These are phyloP conservation scores for Lathyrus tuberosus DNA, from an alignment of 306 rosid genomes.

Conservation along the genomic window DNA sequence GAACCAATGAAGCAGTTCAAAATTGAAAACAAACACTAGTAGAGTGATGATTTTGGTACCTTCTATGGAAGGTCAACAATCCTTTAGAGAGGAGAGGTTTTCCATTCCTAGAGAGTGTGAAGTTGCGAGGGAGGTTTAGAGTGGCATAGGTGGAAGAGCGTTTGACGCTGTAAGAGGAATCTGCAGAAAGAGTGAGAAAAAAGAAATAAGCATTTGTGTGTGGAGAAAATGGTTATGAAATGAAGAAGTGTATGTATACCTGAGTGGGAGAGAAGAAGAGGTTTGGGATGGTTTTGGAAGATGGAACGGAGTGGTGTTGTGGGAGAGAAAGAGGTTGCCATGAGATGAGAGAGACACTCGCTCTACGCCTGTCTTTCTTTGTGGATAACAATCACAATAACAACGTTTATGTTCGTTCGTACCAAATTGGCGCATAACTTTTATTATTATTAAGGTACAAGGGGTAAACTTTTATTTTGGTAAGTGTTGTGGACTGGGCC, in stretches of 20 bases:
- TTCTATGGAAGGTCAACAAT: conserved; percentile 35
- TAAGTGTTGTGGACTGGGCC: too few species aligned
- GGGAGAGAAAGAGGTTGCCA: conserved; percentile 73
- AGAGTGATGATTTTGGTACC: conserved; percentile 39
- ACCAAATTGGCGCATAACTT: too few species aligned
- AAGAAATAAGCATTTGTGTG: not conserved
- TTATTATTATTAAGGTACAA: too few species aligned
- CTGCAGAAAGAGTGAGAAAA: conserved; percentile 39
- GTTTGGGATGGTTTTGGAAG: conserved; percentile 49
- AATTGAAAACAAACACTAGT: not conserved
- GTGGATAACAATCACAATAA: conserved; percentile 52
- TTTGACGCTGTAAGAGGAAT: conserved; percentile 47
- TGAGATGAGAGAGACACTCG: conserved; percentile 34
- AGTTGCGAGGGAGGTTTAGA: conserved; percentile 39
- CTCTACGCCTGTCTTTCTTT: conserved; percentile 6
- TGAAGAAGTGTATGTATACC: conserved; percentile 4
- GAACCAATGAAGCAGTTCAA: not conserved
- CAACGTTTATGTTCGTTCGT: not conserved
- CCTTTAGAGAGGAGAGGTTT: conserved; percentile 37
- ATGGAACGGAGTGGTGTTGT: conserved; percentile 55
- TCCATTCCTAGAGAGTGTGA: conserved; percentile 39
- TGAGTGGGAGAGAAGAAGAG: conserved; percentile 39
- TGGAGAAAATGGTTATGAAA: conserved; percentile 9
- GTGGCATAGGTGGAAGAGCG: conserved; percentile 55
- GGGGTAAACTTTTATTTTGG: too few species aligned